Evolutionary conservation across 2,329 filamentous ascomycete species (phyloP).

Genomic region (Diaporthe eres): DNA sequence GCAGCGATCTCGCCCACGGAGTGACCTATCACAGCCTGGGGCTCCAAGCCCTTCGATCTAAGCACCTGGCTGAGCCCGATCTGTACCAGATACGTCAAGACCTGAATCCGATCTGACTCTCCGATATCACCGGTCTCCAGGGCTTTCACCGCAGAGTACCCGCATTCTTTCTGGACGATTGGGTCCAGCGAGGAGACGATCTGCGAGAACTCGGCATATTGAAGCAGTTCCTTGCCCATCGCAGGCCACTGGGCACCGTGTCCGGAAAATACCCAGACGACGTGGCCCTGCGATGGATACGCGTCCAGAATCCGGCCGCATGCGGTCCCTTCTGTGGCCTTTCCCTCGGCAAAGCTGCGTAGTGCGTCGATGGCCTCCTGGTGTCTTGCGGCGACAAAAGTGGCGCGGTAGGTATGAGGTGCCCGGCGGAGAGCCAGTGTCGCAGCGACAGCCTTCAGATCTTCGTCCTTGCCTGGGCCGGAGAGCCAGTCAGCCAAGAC

Average conservation of each 20-base stretch:
- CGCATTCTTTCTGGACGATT: not conserved
- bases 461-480: not conserved
- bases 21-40: not conserved
- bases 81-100: not conserved
- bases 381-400: not conserved
- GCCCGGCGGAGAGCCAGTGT: not conserved
- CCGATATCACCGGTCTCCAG: not conserved
- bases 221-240: not conserved
- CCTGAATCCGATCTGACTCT: not conserved
- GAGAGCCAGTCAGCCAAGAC: not conserved
- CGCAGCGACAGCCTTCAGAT: not conserved
- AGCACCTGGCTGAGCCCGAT: not conserved
- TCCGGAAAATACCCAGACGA: not conserved
- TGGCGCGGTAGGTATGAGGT: not conserved
- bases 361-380: not conserved
- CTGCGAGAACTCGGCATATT: not conserved
- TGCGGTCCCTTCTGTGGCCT: no score
- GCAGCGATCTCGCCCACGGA: not conserved
- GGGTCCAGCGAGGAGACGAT: not conserved
- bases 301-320: no score
- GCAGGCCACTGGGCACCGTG: not conserved
- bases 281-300: not conserved
- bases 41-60: not conserved
- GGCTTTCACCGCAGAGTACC: not conserved
- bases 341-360: not conserved